A percentile compares a stretch with the other conserved stretches of the same genome.
Conservation (phyloP, 1,284 basidiomycete species). For the Austroboletus niveus region DNA sequence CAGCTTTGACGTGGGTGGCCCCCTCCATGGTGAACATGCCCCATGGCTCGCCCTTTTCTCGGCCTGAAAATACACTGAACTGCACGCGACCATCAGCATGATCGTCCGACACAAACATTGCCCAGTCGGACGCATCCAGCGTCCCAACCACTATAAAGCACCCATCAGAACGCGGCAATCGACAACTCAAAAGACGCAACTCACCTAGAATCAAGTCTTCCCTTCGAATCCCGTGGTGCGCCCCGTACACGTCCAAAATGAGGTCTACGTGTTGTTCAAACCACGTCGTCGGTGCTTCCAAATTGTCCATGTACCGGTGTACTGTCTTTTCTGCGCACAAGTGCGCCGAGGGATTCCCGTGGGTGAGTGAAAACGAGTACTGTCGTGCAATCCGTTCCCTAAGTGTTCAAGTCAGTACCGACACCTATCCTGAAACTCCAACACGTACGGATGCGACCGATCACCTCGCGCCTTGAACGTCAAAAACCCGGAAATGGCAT, state of each 20-base stretch:
- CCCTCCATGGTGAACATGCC: slow-evolving; percentile 64
- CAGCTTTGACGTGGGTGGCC: slow-evolving; percentile 32
- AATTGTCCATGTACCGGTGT: slow-evolving; percentile 62
- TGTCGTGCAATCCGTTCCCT: slow-evolving; percentile 52
- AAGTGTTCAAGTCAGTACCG: slow-evolving; percentile 11
- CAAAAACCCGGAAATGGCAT: slow-evolving; percentile 54
- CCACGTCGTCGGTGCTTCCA: slow-evolving; percentile 66
- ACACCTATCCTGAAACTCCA: background rate
- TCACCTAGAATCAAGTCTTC: slow-evolving; percentile 71
- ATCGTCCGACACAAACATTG: slow-evolving; percentile 65
- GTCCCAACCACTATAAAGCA: slow-evolving; percentile 62
- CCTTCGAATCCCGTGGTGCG: slow-evolving; percentile 53
- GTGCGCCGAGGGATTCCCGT: slow-evolving; percentile 63
- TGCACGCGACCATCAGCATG: slow-evolving; percentile 61
- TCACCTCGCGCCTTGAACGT: slow-evolving; percentile 41
- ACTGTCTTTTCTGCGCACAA: slow-evolving; percentile 66
- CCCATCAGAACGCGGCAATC: background rate
- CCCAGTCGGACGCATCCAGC: slow-evolving; percentile 65
- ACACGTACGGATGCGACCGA: slow-evolving; percentile 36
- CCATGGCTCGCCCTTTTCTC: slow-evolving; percentile 55
- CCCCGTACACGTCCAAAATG: slow-evolving; percentile 56
- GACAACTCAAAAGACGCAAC: slow-evolving; percentile 18
- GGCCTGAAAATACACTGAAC: slow-evolving; percentile 63
- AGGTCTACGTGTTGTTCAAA: slow-evolving; percentile 66
- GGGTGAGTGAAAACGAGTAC: slow-evolving; percentile 57